These are phyloP conservation scores for Geranomyces michiganensis DNA, from an alignment of 192 early-diverging fungal species.

Conservation along the genomic window DNA sequence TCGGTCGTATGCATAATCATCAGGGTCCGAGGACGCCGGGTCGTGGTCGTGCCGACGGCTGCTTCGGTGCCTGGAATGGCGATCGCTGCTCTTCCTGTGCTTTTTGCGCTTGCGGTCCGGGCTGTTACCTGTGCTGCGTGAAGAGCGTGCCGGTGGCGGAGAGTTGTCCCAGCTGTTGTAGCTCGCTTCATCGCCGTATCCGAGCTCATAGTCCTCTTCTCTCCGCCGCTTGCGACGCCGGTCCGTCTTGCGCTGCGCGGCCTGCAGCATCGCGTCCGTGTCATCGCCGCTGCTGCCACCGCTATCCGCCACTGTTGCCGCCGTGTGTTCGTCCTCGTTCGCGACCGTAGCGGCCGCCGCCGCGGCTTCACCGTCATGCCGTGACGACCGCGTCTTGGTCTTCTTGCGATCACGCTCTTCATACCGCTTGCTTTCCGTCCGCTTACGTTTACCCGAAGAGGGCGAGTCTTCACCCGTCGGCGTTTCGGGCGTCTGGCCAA, in stretches of 20 bases:
- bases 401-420: neutral
- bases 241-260: slow-evolving; percentile 23
- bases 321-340: neutral
- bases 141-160: neutral
- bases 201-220: slow-evolving; percentile 26
- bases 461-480: slow-evolving; percentile 1
- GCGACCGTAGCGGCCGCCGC: neutral
- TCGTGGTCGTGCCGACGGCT: neutral
- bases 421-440: slow-evolving; percentile 22
- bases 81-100: slow-evolving; percentile 10
- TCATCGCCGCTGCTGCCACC: slow-evolving; percentile 39
- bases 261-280: slow-evolving; percentile 43
- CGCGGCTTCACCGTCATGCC: too few relatives aligned
- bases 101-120: slow-evolving; percentile 39
- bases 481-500: slow-evolving; percentile 11
- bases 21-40: neutral
- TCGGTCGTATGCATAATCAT: neutral
- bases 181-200: neutral
- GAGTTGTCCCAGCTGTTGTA: neutral
- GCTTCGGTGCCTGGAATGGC: slow-evolving; percentile 3
- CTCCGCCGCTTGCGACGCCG: slow-evolving; percentile 19
- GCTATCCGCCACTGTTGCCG: neutral
- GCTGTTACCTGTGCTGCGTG: neutral
- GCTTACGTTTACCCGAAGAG: slow-evolving; percentile 6
- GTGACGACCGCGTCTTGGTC: too few relatives aligned